Percentiles rank a stretch among this genome's conserved stretches.
Conservation (phyloP, 1,284 basidiomycete genomes). For the Pulveroboletus sp. region DNA sequence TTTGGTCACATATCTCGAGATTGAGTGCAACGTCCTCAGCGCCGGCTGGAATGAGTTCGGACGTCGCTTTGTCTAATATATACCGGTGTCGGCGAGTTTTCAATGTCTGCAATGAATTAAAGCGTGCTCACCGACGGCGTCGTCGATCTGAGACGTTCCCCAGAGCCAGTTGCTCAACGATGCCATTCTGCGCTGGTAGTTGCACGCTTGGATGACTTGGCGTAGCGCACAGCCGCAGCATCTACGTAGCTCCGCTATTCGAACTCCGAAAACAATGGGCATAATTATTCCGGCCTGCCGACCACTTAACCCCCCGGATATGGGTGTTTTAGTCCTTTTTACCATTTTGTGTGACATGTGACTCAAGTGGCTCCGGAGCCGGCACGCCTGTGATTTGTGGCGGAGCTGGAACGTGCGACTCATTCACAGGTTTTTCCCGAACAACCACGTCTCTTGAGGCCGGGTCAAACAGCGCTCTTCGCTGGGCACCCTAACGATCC, state of each 20-base stretch:
- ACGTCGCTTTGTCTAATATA: constrained; percentile 80
- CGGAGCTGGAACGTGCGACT: constrained; percentile 34
- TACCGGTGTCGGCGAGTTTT: background rate
- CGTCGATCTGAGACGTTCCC: constrained; percentile 74
- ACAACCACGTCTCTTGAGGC: constrained; percentile 33
- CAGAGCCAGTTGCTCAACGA: constrained; percentile 61
- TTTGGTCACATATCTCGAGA: constrained; percentile 95
- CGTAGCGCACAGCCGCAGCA: constrained; percentile 16
- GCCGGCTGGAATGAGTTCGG: constrained; percentile 78
- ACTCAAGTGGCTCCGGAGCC: constrained; percentile 23
- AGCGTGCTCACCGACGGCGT: constrained; percentile 60
- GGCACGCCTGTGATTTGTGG: constrained; percentile 25
- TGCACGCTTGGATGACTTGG: constrained; percentile 9
- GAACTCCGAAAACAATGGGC: constrained; percentile 17
- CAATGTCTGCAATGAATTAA: background rate
- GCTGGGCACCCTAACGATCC: constrained; percentile 10
- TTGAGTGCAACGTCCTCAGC: constrained; percentile 90
- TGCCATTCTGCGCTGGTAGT: constrained; percentile 35
- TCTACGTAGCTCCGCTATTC: constrained; percentile 16
- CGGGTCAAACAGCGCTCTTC: constrained; percentile 16
- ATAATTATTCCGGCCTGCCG: constrained; percentile 10
- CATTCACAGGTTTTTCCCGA: constrained; percentile 35
- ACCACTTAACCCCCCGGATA: background rate
- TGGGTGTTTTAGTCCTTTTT: background rate
- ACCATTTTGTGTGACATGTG: background rate